Evolutionary conservation across 345 rosid genomes (phyloP), one percentile per base, ranked within the genome.

Genomic region (Gossypium australe): DNA sequence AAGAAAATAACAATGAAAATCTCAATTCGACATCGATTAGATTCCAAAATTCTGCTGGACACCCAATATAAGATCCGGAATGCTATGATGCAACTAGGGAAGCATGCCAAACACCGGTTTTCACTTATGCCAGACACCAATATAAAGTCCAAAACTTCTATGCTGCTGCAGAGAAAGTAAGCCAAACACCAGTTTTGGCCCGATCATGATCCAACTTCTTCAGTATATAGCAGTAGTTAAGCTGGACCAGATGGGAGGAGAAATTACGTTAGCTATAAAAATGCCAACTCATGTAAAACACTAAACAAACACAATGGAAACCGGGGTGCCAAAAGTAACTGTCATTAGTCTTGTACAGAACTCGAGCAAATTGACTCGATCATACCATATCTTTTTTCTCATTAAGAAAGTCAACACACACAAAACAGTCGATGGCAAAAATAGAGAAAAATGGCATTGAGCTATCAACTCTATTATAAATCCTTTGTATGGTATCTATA

Each of bases 141-240:
- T 13, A 24, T 48, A 0, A 13, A 7, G 5, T 22, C 71, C 2
- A 6, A 45, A 18, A 67, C 41, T 6, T 67, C 78, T 83, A 83
- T 43, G 78, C 87, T 3, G 86, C 48, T 41, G 56, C 56, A 3
- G 56, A 51, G 56, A 51, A 51, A 14, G 56, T 51, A 16, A 51
- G 56, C 56, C n/a, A 51, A 74, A 88, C 45, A 12, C 97, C 92
- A 12, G 87, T 81, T 78, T 76, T 89, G 1, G 86, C 92, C 24
- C 76, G 82, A 78, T 92, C 97, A 38, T 89, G 77, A 25, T 80
- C 86, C 38, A 81, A 75, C 79, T 82, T 86, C 85, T 84, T 89
- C 87, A 88, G 47, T 78, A 89, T 75, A 64, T 83, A 80, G 85
- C 90, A 92, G 86, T 92, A 92, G 71, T 92, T 92, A 72, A 89